phyloP scores from a whole-genome alignment of 768 basidiomycete species.

The Termitomyces sp. region DNA sequence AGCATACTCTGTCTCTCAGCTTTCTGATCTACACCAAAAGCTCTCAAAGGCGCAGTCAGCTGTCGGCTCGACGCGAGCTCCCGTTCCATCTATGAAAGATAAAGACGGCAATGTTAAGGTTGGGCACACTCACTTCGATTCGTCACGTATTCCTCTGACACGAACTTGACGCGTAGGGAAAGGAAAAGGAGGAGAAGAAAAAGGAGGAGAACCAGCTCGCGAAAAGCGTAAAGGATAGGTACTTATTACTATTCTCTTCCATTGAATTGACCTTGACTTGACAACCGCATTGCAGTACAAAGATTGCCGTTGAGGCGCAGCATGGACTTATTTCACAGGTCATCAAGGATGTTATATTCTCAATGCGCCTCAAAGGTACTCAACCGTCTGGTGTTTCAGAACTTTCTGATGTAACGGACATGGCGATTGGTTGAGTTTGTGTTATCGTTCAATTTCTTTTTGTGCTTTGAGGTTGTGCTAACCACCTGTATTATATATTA shows the following conservation, averaged over 20 bases:
- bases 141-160: not conserved
- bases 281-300: conserved; percentile 49
- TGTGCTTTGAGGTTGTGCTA: not conserved
- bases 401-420: conserved; percentile 39
- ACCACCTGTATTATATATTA: not conserved
- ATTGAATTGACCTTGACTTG: not conserved
- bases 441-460: not conserved
- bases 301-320: conserved; percentile 87
- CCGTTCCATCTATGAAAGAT: conserved; percentile 51
- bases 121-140: not conserved
- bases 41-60: conserved; percentile 64
- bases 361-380: conserved; percentile 40
- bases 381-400: conserved; percentile 16
- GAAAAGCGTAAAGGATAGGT: conserved; percentile 94
- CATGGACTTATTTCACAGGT: conserved; percentile 93
- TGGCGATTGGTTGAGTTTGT: conserved; percentile 40
- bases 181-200: conserved; percentile 69
- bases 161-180: conserved; percentile 23
- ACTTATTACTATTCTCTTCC: conserved; percentile 13
- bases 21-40: conserved; percentile 88
- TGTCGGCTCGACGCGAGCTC: conserved; percentile 55
- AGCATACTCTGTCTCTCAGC: conserved; percentile 89
- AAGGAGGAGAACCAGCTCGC: conserved; percentile 85
- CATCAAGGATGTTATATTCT: conserved; percentile 91
- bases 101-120: conserved; percentile 48